Percentiles rank a stretch among this genome's conserved stretches.
Conservation (phyloP, 257 asterid genomes). For the Solanum chmielewskii region DNA sequence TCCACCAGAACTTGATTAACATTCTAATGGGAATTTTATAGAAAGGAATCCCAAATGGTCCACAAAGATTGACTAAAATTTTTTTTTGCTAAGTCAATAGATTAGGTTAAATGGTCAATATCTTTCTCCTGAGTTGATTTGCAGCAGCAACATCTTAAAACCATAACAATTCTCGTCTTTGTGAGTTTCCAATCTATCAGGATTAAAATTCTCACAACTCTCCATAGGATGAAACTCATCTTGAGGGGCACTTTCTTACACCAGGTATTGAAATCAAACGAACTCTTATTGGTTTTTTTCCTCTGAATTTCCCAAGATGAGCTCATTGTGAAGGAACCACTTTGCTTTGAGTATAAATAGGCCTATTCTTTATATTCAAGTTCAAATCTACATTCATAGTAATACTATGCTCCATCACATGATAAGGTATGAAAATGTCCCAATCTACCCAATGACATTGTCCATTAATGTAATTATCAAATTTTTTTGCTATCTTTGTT, state of each 20-base stretch:
- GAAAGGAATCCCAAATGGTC: neutral
- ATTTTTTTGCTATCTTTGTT: too few relatives aligned
- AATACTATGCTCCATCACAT: too few relatives aligned
- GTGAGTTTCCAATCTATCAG: too few relatives aligned
- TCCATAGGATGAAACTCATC: neutral
- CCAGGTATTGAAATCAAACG: neutral
- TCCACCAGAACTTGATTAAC: neutral
- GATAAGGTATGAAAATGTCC: too few relatives aligned
- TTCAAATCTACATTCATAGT: too few relatives aligned
- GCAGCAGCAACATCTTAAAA: neutral
- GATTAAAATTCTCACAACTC: neutral
- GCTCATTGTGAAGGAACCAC: neutral
- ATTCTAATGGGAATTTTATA: too few relatives aligned
- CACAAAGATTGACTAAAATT: neutral
- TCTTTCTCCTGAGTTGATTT: neutral
- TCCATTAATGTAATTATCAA: too few relatives aligned
- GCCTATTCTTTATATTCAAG: too few relatives aligned
- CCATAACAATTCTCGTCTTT: too few relatives aligned
- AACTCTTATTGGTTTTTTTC: too few relatives aligned
- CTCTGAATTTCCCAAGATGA: neutral
- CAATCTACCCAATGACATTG: too few relatives aligned
- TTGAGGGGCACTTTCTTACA: neutral
- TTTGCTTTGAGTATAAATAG: neutral
- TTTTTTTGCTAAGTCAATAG: neutral
- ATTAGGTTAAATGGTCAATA: neutral